Conservation (phyloP, 192 early-diverging fungal species). For the Entophlyctis luteolus region DNA sequence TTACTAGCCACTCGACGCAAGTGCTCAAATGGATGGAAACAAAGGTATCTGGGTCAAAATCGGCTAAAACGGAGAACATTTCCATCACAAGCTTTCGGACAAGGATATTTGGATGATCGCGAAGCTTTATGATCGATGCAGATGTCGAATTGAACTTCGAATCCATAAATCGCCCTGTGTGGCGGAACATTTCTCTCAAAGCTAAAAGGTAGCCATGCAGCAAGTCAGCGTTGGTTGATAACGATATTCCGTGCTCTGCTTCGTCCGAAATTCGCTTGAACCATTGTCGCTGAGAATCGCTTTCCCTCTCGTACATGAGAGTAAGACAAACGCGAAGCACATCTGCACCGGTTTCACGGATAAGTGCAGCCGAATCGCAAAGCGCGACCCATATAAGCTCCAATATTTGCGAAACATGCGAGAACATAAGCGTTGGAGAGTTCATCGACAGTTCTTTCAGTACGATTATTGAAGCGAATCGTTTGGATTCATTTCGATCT, state of each 20-base stretch:
- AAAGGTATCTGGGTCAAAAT: slow-evolving; percentile 72
- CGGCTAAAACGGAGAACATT: slow-evolving; percentile 77
- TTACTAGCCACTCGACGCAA: slow-evolving; percentile 71
- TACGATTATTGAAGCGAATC: slow-evolving; percentile 79
- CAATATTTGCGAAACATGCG: slow-evolving; percentile 74
- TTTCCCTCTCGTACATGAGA: slow-evolving; percentile 75
- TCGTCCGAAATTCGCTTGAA: slow-evolving; percentile 81
- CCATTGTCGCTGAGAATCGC: slow-evolving; percentile 57
- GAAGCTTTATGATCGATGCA: slow-evolving; percentile 71
- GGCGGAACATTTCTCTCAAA: slow-evolving; percentile 71
- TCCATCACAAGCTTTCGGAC: slow-evolving; percentile 78
- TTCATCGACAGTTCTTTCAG: slow-evolving; percentile 68
- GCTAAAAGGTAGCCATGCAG: slow-evolving; percentile 84
- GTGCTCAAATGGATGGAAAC: slow-evolving; percentile 60
- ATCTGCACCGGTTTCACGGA: slow-evolving; percentile 79
- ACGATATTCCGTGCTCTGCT: slow-evolving; percentile 62
- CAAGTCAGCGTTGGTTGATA: slow-evolving; percentile 65
- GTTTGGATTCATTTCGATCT: slow-evolving; percentile 69
- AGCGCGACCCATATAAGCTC: slow-evolving; percentile 81
- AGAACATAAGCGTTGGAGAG: slow-evolving; percentile 78
- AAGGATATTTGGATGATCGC: slow-evolving; percentile 71
- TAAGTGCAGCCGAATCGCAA: slow-evolving; percentile 64
- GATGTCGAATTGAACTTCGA: slow-evolving; percentile 69
- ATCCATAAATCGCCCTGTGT: slow-evolving; percentile 84
- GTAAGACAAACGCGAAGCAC: slow-evolving; percentile 72